Conservation (phyloP, 2,329 filamentous ascomycete species). For the Bertia moriformis region DNA sequence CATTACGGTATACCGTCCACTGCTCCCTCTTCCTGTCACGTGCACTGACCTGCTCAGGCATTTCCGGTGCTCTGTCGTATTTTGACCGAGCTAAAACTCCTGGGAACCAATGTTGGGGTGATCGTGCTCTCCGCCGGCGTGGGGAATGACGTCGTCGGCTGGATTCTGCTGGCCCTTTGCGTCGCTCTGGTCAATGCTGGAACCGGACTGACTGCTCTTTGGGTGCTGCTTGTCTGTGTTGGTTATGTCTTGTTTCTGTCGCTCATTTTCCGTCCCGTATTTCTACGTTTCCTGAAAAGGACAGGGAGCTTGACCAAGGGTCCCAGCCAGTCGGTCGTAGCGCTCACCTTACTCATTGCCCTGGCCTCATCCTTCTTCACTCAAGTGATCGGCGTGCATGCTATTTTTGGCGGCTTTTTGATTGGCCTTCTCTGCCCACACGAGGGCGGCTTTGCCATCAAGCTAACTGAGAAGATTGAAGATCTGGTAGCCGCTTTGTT, state of each 20-base stretch:
- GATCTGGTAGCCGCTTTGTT: slow-evolving; percentile 76
- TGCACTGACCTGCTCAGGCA: slow-evolving; percentile 22
- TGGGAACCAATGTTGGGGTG: slow-evolving; percentile 69
- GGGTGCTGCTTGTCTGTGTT: slow-evolving; percentile 61
- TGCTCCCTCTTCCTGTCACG: not conserved
- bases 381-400: slow-evolving; percentile 74
- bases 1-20: not conserved
- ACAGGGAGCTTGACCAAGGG: slow-evolving; percentile 74
- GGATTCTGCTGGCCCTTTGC: slow-evolving; percentile 84
- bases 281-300: slow-evolving; percentile 59
- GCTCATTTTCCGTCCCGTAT: slow-evolving; percentile 57
- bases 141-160: slow-evolving; percentile 80
- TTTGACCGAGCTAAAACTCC: slow-evolving; percentile 74
- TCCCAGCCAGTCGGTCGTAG: slow-evolving; percentile 71
- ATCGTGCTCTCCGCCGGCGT: slow-evolving; percentile 84
- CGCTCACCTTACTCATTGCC: slow-evolving; percentile 66
- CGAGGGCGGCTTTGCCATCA: slow-evolving; percentile 79
- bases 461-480: slow-evolving; percentile 84
- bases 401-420: slow-evolving; percentile 88
- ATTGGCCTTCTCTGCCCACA: slow-evolving; percentile 81
- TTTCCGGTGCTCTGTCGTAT: slow-evolving; percentile 90
- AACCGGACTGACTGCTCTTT: slow-evolving; percentile 69
- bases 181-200: slow-evolving; percentile 84
- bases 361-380: slow-evolving; percentile 76
- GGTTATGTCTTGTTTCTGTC: slow-evolving; percentile 67